Evolutionary conservation across 352 stramenopile genomes (phyloP), one percentile per base, ranked within the genome.

Genomic region (Globisporangium lucens): DNA sequence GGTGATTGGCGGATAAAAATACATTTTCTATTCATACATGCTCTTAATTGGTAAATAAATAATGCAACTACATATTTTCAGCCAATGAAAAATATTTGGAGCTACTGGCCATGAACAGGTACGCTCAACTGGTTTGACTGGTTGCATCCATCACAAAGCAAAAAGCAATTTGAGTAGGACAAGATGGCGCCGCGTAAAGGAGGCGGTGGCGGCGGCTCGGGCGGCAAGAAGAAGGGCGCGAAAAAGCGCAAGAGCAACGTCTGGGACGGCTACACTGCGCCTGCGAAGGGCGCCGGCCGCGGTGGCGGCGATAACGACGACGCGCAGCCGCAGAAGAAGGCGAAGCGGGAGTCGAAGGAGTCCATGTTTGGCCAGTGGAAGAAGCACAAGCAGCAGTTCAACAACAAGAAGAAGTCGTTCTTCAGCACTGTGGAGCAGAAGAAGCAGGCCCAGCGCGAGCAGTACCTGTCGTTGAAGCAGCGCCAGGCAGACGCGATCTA

Each of bases 351-450:
- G 58, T 22, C 30, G 29, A 57, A 52, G 35, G 74, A 76, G 33
- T 91, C 83, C 30, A 92, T 94, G 86, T 86, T 93, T 60, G 68
- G 72, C 2, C 86, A 94, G 70, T 94, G 86, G 86, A 89, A 91
- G 62, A 61, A 85, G 33, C 75, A 81, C 24, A 91, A 90, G 72
- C 69, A 83, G 51, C n/a, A 62, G 24, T 65, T 82, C 41, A 73
- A 72, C 27, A 61, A 51, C 13, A 85, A 90, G 76, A 60, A 77
- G 53, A 70, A 74, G 17, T 59, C 78, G 59, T 89, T 91, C 63
- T 52, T 75, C 38, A 71, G 65, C 29, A 78, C 74, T 2, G 69
- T 84, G 29, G 76, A 78, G 15, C 64, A 80, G 2, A 88, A 81
- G 72, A 91, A 92, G 66, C 63, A 63, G 5, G 65, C 61, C 65